Evolutionary conservation across 805 yeast genomes (phyloP).

Genomic region (Blastobotrys mokoenaii): DNA sequence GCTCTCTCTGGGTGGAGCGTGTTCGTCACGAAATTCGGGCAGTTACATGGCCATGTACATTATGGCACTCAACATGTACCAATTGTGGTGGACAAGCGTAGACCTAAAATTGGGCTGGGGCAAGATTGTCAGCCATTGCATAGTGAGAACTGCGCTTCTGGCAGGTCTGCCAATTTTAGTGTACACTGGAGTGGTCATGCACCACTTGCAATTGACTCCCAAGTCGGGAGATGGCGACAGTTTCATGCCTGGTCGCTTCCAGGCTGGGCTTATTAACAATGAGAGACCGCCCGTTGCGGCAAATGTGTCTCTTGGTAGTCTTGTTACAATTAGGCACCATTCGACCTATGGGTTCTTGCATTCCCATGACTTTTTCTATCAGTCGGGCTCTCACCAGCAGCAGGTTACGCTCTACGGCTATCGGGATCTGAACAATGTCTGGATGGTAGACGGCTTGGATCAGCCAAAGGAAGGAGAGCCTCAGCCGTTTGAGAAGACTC

Average conservation of each 20-base stretch:
- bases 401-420: conserved; percentile 56
- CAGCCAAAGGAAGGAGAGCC: conserved; percentile 23
- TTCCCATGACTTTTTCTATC: conserved; percentile 49
- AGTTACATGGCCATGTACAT: conserved; percentile 46
- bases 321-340: conserved; percentile 54
- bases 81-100: conserved; percentile 49
- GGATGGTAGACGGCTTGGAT: conserved; percentile 45
- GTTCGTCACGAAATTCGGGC: conserved; percentile 51
- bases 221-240: conserved; percentile 41
- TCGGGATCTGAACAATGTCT: conserved; percentile 52
- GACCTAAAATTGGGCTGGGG: conserved; percentile 39
- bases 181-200: conserved; percentile 39
- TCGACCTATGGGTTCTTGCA: conserved; percentile 59
- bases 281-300: conserved; percentile 33
- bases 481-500: not conserved
- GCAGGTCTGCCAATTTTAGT: conserved; percentile 40
- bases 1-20: conserved; percentile 35
- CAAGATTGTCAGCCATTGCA: conserved; percentile 28
- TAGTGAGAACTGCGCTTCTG: conserved; percentile 29
- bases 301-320: conserved; percentile 53
- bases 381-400: conserved; percentile 50
- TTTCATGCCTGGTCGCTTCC: conserved; percentile 47
- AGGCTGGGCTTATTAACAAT: conserved; percentile 35
- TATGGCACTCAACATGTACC: conserved; percentile 30
- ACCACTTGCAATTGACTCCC: conserved; percentile 34